Evolutionary conservation across 139 green algal species (phyloP).

Genomic region (Ulvella scutata): DNA sequence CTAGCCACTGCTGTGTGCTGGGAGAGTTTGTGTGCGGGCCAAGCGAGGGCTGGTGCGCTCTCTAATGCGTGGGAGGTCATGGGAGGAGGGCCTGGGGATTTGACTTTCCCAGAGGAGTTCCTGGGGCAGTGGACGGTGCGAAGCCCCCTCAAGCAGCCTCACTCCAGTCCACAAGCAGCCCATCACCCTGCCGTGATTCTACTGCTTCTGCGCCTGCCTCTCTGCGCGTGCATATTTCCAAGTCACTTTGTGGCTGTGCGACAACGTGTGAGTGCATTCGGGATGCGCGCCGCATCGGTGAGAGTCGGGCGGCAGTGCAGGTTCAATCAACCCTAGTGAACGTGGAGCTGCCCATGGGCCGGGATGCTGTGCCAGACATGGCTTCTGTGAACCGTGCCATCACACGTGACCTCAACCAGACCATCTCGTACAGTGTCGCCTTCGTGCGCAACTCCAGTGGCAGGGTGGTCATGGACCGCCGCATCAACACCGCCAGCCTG

Average conservation of each 20-base stretch:
- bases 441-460: slow-evolving; percentile 38
- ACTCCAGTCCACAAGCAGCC: too few relatives aligned
- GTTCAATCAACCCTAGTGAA: slow-evolving; percentile 30
- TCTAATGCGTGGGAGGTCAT: slow-evolving; percentile 32
- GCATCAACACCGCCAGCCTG: slow-evolving; percentile 56
- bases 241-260: too few relatives aligned
- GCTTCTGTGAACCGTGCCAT: slow-evolving; percentile 26
- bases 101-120: slow-evolving; percentile 38
- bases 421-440: slow-evolving; percentile 19
- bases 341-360: slow-evolving; percentile 48
- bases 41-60: slow-evolving; percentile 15
- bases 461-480: slow-evolving; percentile 49
- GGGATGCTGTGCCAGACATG: slow-evolving; percentile 41
- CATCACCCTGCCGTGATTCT: too few relatives aligned
- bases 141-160: too few relatives aligned
- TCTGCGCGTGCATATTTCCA: too few relatives aligned
- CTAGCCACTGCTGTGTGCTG: too few relatives aligned
- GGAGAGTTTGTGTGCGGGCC: too few relatives aligned
- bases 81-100: slow-evolving; percentile 39
- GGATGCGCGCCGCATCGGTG: too few relatives aligned
- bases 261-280: too few relatives aligned
- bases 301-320: not conserved
- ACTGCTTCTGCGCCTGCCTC: too few relatives aligned
- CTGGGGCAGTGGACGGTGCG: slow-evolving; percentile 26
- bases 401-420: slow-evolving; percentile 29